Conservation (phyloP, 2,329 filamentous ascomycete species). For the Calonectria henricotiae region DNA sequence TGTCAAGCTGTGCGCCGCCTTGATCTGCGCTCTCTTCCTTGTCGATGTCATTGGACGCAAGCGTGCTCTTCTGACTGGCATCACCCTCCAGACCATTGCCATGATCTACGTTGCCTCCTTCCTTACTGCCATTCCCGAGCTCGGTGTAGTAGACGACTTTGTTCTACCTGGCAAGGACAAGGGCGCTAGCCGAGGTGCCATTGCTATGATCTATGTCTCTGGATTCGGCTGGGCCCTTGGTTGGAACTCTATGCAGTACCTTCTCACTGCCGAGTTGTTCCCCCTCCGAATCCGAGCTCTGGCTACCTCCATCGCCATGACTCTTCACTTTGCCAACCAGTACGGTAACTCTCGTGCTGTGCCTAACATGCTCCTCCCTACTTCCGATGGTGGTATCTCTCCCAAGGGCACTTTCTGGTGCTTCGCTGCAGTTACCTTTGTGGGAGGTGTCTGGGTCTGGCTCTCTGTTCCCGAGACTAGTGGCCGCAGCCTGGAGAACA, state of each 20-base stretch:
- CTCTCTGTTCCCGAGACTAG: slow-evolving; percentile 82
- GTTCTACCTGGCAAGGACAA: slow-evolving; percentile 66
- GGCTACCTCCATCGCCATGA: slow-evolving; percentile 82
- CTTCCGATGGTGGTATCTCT: slow-evolving; percentile 64
- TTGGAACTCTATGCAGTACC: slow-evolving; percentile 86
- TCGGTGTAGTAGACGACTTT: slow-evolving; percentile 67
- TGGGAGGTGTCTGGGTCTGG: slow-evolving; percentile 81
- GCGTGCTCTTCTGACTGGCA: slow-evolving; percentile 74
- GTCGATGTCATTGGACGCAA: slow-evolving; percentile 87
- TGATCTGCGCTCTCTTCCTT: slow-evolving; percentile 83
- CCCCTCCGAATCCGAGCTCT: slow-evolving; percentile 82
- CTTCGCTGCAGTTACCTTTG: slow-evolving; percentile 78
- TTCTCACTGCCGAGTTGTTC: slow-evolving; percentile 85
- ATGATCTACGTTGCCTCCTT: slow-evolving; percentile 77
- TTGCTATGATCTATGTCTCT: slow-evolving; percentile 81
- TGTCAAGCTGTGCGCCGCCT: slow-evolving; percentile 78
- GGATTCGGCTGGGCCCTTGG: slow-evolving; percentile 80
- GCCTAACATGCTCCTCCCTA: slow-evolving; percentile 79
- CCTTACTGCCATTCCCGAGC: slow-evolving; percentile 74
- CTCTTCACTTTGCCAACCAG: slow-evolving; percentile 84
- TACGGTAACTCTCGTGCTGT: slow-evolving; percentile 85
- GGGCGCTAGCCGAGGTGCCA: slow-evolving; percentile 76
- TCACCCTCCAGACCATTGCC: slow-evolving; percentile 72
- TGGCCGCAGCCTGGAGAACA: slow-evolving; percentile 77
- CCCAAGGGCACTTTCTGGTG: slow-evolving; percentile 84